Base-by-base conservation (phyloP, 805 yeast species). In the Wilhelminamyces savonicus region DNA sequence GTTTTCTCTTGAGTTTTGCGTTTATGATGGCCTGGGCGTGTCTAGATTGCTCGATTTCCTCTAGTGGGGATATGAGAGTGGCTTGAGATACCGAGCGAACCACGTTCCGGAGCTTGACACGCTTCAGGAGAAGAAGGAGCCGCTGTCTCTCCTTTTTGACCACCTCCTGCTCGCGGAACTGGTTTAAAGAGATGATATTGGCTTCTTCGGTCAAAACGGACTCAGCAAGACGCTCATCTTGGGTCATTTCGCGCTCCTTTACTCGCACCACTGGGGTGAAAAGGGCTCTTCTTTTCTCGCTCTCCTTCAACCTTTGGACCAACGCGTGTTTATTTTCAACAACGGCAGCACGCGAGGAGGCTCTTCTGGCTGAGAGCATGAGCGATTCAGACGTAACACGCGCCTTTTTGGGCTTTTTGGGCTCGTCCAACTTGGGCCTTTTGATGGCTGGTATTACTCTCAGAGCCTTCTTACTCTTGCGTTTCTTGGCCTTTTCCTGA, bases 181-280 rank as follows among this genome's bases (percentile, higher is more conserved):
- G 66, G 38, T 82, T 76, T 40, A 92, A 62, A 3, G 96, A 82
- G 16, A 74, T 62, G 2, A 76, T 60, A 52, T 92, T 92, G 25
- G 72, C 69, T 48, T 71, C 69, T 55, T 92, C 98, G 0, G 97
- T 92, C 43, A 79, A 82, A 26, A 78, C 62, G 1, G 98, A 97
- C 51, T 86, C 92, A n/a, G 71, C 79, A 26, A 82, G 54, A 23
- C 80, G 62, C 47, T 82, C 85, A 35, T 75, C 86, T 43, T 82
- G 82, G 0, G 92, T 81, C 46, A 76, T 59, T 59, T 76, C 76
- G 12, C 54, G 53, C 28, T 65, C 59, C 35, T 66, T 56, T 7
- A 55, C 50, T 17, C 62, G 52, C 1, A 57, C 52, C 4, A 66
- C 60, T 0, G 70, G 76, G 26, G 67, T 41, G 45, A 50, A 44